Evolutionary conservation across 805 yeast species (phyloP), one percentile per base, ranked within the genome.

Genomic region (Yarrowia sp.): DNA sequence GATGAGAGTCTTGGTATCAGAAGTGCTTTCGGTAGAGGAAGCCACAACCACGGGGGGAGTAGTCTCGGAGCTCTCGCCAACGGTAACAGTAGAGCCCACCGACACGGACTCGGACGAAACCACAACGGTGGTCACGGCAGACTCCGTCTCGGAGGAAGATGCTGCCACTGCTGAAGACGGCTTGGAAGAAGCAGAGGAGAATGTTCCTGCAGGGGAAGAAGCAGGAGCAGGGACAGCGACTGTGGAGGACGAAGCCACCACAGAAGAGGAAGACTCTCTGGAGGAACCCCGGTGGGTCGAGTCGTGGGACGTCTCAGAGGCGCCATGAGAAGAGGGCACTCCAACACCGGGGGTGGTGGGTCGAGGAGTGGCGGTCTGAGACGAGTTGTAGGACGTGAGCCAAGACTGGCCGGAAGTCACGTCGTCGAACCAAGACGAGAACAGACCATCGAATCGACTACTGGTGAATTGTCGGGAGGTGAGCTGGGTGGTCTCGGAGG

Each of bases 181-280:
- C 42, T 14, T 18, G 32, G 47, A 36, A 18, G 47, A 36, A 18
- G 53, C 60, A 63, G 67, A 58, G 35, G 61, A 28, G 17, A 60
- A 28, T 22, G 66, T 31, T 10, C 39, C 53, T 32, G 53, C 53
- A 9, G 50, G 33, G 14, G 51, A 31, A 10, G 51, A 48, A 13
- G 53, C 53, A 35, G 55, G 55, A 17, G 55, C 41, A 35, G 55
- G 55, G 14, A 65, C 42, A 57, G 65, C 43, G 36, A 28, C 65
- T 44, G 47, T 38, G 33, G 68, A 51, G 2, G 60, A 51, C 9
- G 60, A 33, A 31, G 14, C 8, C 47, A 43, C 55, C 15, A 17
- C 41, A 35, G 41, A 28, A 7, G 58, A 28, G 13, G 58, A 38
- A 18, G 58, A 38, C 14, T 28, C 44, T 36, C 22, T 8, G 17